These are phyloP conservation scores for Tetrahymena malaccensis DNA, from an alignment of 73 alveolate species.

Conservation along the genomic window DNA sequence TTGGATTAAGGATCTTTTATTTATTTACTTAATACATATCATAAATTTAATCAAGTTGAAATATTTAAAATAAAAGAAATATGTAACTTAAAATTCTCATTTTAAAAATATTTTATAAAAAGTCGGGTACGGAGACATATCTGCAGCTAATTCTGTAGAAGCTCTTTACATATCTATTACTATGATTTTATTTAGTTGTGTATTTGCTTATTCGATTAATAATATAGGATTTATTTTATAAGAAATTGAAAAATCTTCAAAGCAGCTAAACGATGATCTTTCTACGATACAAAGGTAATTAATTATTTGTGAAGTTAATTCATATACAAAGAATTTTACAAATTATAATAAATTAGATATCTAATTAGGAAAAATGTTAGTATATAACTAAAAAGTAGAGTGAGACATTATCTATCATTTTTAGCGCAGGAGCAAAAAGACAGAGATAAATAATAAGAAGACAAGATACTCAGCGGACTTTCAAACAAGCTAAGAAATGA, in stretches of 20 bases:
- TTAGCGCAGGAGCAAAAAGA: neutral
- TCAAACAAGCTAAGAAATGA: neutral
- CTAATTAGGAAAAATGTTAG: slow-evolving; percentile 2
- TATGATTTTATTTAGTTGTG: slow-evolving; percentile 65
- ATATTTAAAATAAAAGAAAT: no score
- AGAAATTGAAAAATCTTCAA: neutral
- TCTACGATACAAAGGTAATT: neutral
- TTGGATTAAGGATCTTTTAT: no score
- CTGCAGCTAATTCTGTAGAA: slow-evolving; percentile 54
- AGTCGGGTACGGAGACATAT: slow-evolving; percentile 86
- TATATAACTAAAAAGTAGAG: neutral
- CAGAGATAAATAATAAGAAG: neutral
- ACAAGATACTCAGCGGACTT: neutral
- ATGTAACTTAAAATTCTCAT: no score
- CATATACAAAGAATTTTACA: no score
- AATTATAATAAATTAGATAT: neutral
- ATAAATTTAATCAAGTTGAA: no score
- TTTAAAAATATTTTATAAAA: neutral
- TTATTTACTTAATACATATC: no score
- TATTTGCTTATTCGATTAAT: no score
- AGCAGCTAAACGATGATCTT: neutral
- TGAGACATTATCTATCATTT: neutral
- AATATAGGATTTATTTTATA: no score
- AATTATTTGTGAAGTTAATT: neutral
- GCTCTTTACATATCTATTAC: slow-evolving; percentile 47